These are phyloP conservation scores for Kazachstania viticola DNA, from an alignment of 805 yeast genomes.

Conservation along the genomic window DNA sequence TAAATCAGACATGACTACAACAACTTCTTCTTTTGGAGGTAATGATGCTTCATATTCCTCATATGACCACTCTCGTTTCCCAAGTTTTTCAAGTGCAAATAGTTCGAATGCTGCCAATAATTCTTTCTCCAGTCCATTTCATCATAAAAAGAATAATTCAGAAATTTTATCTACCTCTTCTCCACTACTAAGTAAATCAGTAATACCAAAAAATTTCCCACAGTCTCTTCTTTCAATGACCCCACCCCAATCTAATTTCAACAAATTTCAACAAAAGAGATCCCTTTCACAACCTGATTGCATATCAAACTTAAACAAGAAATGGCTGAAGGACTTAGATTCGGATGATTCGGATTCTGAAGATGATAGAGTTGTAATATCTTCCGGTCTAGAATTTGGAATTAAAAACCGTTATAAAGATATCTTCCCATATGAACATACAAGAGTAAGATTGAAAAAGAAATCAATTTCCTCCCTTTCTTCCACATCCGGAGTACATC, in stretches of 20 bases:
- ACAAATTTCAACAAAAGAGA: slow-evolving; percentile 6
- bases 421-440: slow-evolving; percentile 76
- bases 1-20: neutral
- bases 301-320: slow-evolving; percentile 1
- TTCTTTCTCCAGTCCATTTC: neutral
- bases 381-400: slow-evolving; percentile 74
- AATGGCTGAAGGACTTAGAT: slow-evolving; percentile 9
- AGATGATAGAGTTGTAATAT: slow-evolving; percentile 31
- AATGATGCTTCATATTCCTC: too few relatives aligned
- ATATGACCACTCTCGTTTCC: too few relatives aligned
- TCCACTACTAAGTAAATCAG: neutral
- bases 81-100: too few relatives aligned
- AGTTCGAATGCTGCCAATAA: neutral
- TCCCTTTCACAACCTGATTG: slow-evolving; percentile 16
- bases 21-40: too few relatives aligned
- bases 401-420: slow-evolving; percentile 79
- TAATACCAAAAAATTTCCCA: too few relatives aligned
- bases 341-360: slow-evolving; percentile 10
- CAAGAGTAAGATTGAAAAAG: slow-evolving; percentile 53
- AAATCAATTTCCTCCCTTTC: slow-evolving; percentile 3
- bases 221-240: too few relatives aligned
- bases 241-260: slow-evolving; percentile 1
- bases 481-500: neutral
- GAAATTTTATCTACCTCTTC: slow-evolving; percentile 1
- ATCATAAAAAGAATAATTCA: slow-evolving; percentile 3